Evolutionary conservation across 441 rosid species (phyloP), one percentile per base, ranked within the genome.

Genomic region (Adansonia rubrostipa): DNA sequence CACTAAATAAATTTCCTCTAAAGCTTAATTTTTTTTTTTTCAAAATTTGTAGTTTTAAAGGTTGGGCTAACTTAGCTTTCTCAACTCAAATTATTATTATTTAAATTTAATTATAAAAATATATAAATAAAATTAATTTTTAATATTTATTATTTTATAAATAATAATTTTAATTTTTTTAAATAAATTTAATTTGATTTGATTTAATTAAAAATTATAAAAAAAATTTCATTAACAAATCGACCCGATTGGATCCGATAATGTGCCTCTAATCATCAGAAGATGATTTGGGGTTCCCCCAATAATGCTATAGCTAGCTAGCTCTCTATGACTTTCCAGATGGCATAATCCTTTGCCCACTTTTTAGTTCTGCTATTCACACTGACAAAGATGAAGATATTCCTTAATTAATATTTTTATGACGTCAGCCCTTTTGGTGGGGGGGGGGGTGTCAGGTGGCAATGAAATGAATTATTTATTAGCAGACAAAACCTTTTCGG

Each of bases 201-300:
- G 0, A 24, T 24, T 24, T 1, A 24, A 24, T 24, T 24, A 24
- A 24, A 24, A 24, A 47, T 47, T 9, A 47, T 47, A 47, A 47
- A 3, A 8, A 9, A 47, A 53, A 14, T 53, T 53, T 24, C 28
- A 24, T 0, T 24, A 24, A 24, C 28, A 24, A 24, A 24, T 24
- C 28, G 28, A 24, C 28, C 28, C 28, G 28, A 24, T 24, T 24
- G 28, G 28, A 24, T 24, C 28, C 28, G 28, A 24, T 24, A 28
- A 28, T 28, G 33, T 28, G 33, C 33, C 28, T 24, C 28, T 24
- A 24, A 24, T 24, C 28, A 24, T 24, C 28, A 24, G 28, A 24
- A 24, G 28, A 24, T 24, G 28, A 54, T 67, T 67, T 44, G 33
- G 72, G 73, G 22, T 64, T 24, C 15, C 70, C 70, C 73, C 73